Conservation (phyloP, 2,329 filamentous ascomycete species). For the Zymoseptoria crescenta region DNA sequence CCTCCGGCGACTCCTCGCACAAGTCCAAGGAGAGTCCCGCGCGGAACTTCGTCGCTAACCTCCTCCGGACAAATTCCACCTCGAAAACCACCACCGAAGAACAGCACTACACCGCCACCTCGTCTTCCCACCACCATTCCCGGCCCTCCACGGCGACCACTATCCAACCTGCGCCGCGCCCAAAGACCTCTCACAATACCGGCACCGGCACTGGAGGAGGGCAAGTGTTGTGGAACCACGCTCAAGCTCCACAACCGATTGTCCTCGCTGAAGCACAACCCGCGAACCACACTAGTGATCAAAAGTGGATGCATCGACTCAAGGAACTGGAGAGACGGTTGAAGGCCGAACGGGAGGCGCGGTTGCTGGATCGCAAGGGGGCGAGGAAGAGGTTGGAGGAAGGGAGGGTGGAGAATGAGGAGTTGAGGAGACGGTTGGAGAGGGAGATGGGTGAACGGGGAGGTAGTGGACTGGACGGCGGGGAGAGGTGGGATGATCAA, state of each 20-base stretch:
- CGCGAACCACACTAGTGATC: conserved; percentile 48
- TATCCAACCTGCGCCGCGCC: conserved; percentile 4
- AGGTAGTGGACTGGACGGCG: not conserved
- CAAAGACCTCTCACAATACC: not conserved
- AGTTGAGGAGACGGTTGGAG: conserved; percentile 58
- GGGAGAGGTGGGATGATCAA: not conserved
- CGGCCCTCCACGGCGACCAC: not conserved
- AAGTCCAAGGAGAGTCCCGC: conserved; percentile 25
- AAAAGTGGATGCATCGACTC: conserved; percentile 76
- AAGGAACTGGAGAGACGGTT: conserved; percentile 82
- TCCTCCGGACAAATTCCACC: conserved; percentile 48
- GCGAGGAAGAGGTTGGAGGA: conserved; percentile 74
- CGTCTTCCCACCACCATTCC: conserved; percentile 27
- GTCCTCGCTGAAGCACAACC: conserved; percentile 22
- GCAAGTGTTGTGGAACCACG: not conserved
- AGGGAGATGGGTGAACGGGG: conserved; percentile 36
- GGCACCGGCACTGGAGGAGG: not conserved
- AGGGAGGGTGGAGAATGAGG: conserved; percentile 64
- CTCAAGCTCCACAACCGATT: conserved; percentile 40
- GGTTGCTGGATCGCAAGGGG: conserved; percentile 74
- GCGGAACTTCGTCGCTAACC: conserved; percentile 40
- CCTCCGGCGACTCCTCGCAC: conserved; percentile 8
- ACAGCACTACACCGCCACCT: not conserved
- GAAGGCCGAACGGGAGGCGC: conserved; percentile 80
- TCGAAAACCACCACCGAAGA: not conserved